phyloP scores from a whole-genome alignment of 768 basidiomycete species.

The Neoboletus brunneissimus region DNA sequence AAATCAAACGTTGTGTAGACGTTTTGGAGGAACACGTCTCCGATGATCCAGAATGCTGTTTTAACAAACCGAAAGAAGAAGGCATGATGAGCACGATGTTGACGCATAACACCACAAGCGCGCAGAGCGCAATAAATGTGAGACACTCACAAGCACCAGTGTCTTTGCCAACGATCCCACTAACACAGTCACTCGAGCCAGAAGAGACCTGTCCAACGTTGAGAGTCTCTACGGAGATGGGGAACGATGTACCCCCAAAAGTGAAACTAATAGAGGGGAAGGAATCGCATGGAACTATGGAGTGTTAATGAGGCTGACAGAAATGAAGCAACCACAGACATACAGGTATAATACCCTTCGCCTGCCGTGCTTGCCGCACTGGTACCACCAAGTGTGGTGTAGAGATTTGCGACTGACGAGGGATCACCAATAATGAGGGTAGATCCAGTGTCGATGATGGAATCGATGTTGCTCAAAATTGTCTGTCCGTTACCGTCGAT shows the following conservation, averaged over 20 bases:
- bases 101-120: not conserved
- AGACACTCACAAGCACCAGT: not conserved
- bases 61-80: not conserved
- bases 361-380: constrained; percentile 18
- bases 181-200: constrained; percentile 30
- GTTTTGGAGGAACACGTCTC: constrained; percentile 38
- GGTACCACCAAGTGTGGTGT: constrained; percentile 24
- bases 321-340: constrained; percentile 11
- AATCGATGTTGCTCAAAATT: constrained; percentile 5
- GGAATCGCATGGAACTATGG: constrained; percentile 30
- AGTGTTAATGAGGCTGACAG: not conserved
- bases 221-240: constrained; percentile 30
- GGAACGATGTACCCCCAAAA: constrained; percentile 37
- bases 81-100: constrained; percentile 2
- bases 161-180: constrained; percentile 23
- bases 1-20: constrained; percentile 43
- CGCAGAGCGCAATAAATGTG: not conserved
- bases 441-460: constrained; percentile 24
- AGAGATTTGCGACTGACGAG: constrained; percentile 16
- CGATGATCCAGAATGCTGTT: constrained; percentile 17
- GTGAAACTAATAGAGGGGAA: constrained; percentile 30
- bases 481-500: not conserved
- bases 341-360: constrained; percentile 34
- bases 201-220: constrained; percentile 35
- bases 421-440: constrained; percentile 9